Evolutionary conservation across 176 grass and related monocot species (phyloP).

Genomic region (Oryza officinalis): DNA sequence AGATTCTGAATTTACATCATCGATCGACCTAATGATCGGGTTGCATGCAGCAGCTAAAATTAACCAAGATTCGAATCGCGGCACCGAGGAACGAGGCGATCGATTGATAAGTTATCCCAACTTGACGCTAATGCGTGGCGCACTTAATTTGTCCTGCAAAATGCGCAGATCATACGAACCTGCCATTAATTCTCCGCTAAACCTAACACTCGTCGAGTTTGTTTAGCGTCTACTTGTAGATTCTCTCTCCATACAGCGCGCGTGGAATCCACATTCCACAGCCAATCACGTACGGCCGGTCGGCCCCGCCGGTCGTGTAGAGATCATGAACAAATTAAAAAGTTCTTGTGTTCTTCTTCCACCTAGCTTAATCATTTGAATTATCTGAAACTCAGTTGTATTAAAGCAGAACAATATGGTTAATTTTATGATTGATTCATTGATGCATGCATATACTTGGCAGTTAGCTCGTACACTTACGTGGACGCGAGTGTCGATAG

Average conservation of each 20-base stretch:
- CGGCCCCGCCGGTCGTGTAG: too few relatives aligned
- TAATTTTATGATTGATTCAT: too few relatives aligned
- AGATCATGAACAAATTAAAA: too few relatives aligned
- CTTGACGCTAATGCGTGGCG: constrained; percentile 9
- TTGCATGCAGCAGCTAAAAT: not conserved
- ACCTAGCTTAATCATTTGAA: too few relatives aligned
- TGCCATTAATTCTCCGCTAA: not conserved
- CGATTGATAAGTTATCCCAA: constrained; percentile 17
- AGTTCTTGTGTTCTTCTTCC: too few relatives aligned
- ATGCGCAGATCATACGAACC: not conserved
- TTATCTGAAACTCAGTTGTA: not conserved
- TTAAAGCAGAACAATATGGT: not conserved
- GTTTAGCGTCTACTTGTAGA: constrained; percentile 22
- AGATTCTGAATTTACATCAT: not conserved
- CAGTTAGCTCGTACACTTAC: too few relatives aligned
- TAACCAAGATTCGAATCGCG: not conserved
- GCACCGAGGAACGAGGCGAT: not conserved
- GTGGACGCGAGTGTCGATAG: too few relatives aligned
- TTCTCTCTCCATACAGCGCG: not conserved
- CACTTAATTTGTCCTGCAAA: constrained; percentile 19
- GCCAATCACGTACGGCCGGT: too few relatives aligned
- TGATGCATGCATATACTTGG: too few relatives aligned
- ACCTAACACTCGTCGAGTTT: not conserved
- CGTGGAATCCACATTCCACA: not conserved
- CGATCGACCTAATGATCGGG: too few relatives aligned